Percentiles rank a stretch among this genome's conserved stretches.
Conservation (phyloP, 2,329 filamentous ascomycete species). For the Xylaria multiplex region DNA sequence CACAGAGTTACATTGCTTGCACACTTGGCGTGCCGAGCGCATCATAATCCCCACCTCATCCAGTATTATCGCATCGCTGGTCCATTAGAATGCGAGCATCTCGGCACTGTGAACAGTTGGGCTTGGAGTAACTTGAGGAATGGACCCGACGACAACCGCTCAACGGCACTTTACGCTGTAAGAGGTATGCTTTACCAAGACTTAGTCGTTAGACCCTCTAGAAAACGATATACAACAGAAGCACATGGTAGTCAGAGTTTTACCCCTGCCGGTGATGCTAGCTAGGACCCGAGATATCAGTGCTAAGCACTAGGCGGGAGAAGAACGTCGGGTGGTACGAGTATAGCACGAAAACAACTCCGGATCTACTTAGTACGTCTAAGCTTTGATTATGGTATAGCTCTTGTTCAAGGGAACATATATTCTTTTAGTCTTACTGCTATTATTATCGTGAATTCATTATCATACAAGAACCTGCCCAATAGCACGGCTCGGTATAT, state of each 20-base stretch:
- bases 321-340: constrained; percentile 22
- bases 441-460: constrained; percentile 29
- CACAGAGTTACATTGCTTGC: constrained; percentile 38
- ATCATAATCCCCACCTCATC: constrained; percentile 34
- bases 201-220: constrained; percentile 2
- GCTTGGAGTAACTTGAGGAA: constrained; percentile 18
- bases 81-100: constrained; percentile 16
- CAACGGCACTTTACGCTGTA: constrained; percentile 24
- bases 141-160: constrained; percentile 23
- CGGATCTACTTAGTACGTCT: background rate
- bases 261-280: constrained; percentile 27
- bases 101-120: constrained; percentile 31
- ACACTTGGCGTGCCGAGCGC: constrained; percentile 29
- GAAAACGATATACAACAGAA: constrained; percentile 13
- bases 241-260: constrained; percentile 3
- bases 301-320: constrained; percentile 34
- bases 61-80: constrained; percentile 25
- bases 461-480: constrained; percentile 16
- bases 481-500: background rate
- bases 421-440: constrained; percentile 6
- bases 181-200: background rate
- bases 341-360: constrained; percentile 18
- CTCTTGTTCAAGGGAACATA: background rate
- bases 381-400: constrained; percentile 8
- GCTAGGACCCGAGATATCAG: constrained; percentile 35